These are phyloP conservation scores for Ochetophila trinervis DNA, from an alignment of 306 rosid species.

Conservation along the genomic window DNA sequence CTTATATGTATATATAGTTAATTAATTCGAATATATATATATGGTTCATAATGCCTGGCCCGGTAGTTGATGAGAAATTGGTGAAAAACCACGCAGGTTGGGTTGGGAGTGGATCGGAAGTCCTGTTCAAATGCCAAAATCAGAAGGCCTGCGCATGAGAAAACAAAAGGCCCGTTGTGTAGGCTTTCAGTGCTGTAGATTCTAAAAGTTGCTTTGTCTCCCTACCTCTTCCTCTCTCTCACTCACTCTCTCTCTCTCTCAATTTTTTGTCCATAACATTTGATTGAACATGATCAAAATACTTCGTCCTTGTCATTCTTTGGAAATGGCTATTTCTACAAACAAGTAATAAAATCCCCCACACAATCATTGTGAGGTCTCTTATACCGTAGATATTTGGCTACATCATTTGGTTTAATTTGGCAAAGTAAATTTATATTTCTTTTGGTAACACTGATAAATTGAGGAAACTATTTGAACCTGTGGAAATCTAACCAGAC, in stretches of 20 bases:
- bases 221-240: slow-evolving; percentile 5
- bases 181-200: slow-evolving; percentile 64
- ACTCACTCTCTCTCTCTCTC: background rate
- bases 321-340: too few species aligned
- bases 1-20: background rate
- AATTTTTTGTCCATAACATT: background rate
- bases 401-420: too few species aligned
- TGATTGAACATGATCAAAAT: slow-evolving; percentile 14
- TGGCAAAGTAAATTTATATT: too few species aligned
- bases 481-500: too few species aligned
- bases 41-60: background rate
- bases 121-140: slow-evolving; percentile 62
- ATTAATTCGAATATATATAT: background rate
- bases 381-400: too few species aligned
- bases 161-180: slow-evolving; percentile 43
- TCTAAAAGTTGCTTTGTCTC: slow-evolving; percentile 24
- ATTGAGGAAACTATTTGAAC: too few species aligned
- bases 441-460: too few species aligned
- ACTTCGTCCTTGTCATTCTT: too few species aligned
- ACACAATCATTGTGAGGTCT: too few species aligned
- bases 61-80: background rate
- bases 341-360: too few species aligned
- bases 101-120: slow-evolving; percentile 71
- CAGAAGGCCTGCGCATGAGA: slow-evolving; percentile 48
- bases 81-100: slow-evolving; percentile 40